Evolutionary conservation across 225 moss, liverwort and hornwort species (phyloP), one percentile per base, ranked within the genome.

Genomic region (Ulota crispa): DNA sequence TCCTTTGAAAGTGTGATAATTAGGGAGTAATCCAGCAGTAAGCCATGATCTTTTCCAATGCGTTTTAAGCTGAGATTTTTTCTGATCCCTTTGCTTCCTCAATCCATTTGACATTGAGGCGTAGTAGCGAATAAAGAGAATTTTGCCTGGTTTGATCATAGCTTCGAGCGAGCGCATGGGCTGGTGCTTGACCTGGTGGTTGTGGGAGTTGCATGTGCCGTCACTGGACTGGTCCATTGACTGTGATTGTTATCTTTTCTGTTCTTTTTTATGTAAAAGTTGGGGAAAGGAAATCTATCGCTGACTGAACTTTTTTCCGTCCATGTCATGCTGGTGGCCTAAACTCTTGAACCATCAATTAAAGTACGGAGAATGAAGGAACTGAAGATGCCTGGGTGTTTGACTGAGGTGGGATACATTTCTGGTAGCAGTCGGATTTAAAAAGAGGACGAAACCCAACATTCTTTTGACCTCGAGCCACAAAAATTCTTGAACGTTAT

Each of bases 81-180:
- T 71, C 39, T 34, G 4, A 26, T 62, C 31, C 36, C 47, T 52
- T 20, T 20, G 34, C 34, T 69, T 84, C 61, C 78, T 76, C 72
- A 3, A 36, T 37, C 14, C 27, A 30, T 66, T 19, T 71, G 66
- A 65, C 10, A 67, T 21, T 54, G 68, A 62, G 55, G 42, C 4
- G 34, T 36, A 59, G 27, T 54, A 41, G 72, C 65, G 66, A 79
- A 83, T 80, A 67, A 87, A 60, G 66, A 72, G 34, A 77, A 21
- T 36, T 72, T 80, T 80, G 71, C 59, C 64, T 63, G 39, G 15
- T 64, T 34, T 20, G 34, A 43, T 19, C 41, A 32, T 15, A 12
- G 42, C 42, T 8, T 37, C 37, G 37, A 37, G 39, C 39, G 39
- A 8, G 39, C 39, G 39, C n/a, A 14, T 4, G 72, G 56, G 72